Base-by-base conservation (phyloP, 495 filamentous ascomycete species). In the Neurospora pannonica region DNA sequence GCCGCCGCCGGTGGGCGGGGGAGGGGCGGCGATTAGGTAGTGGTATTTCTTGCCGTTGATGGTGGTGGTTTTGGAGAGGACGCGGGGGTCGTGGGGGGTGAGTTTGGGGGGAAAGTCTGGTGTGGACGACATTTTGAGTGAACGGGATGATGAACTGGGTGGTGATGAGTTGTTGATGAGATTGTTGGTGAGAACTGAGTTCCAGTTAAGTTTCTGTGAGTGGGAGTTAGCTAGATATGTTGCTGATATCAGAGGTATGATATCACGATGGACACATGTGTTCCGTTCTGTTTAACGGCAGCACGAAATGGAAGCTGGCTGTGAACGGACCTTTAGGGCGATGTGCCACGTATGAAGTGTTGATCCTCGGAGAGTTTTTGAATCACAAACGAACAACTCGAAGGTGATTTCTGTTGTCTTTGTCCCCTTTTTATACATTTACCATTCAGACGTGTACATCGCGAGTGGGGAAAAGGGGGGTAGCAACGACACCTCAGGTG, bases 11-110 rank as follows among this genome's bases (percentile, higher is more conserved):
- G 48, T 31, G 21, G 21, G 21, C 15, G 79, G 78, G 3, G 91
- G 88, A 0, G 91, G 91, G 73, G 87, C 85, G 70, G 87, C 90
- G 75, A 92, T 84, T 39, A 94, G 85, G 78, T 95, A 96, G 78
- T 88, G 85, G 80, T 94, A 94, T 17, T 85, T 90, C 48, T 87
- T 86, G 71, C 89, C 90, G 77, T 90, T 90, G 71, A 94, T 82
- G 10, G 83, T 84, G 54, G 87, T 84, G 46, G 86, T 88, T 75
- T 89, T 88, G 79, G 90, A 87, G 78, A 88, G 79, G 73, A 94
- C 85, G 71, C 92, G 86, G 39, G 87, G 72, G 82, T 95, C 93
- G 72, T 84, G 82, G n/a, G 89, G 88, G 38, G 84, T 80, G 76
- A 94, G 88, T 77, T 89, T 67, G 28, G 54, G 28, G 15, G 54